Base-by-base conservation (phyloP, 2,329 filamentous ascomycete genomes). In the Exophiala alcalophila region DNA sequence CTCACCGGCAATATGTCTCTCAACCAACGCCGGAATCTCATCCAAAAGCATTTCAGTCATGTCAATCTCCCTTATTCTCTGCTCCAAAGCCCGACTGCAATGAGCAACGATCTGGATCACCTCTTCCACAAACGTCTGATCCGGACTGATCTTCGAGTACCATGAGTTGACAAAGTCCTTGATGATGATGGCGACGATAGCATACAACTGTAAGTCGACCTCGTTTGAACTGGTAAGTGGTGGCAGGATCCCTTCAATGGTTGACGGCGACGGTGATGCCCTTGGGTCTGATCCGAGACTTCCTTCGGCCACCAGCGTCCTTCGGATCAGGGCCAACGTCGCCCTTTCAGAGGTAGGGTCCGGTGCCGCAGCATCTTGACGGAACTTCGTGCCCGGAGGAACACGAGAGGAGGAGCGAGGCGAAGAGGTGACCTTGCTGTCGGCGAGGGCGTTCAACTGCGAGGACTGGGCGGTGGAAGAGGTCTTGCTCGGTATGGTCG, bases 141-240 rank as follows among this genome's bases (percentile, higher is more conserved):
- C 91, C 3, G 88, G 80, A 1, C 91, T 96, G 63, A 98, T 92
- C 64, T 84, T 91, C 53, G 74, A 76, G 70, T 98, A 98, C 92
- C 92, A 98, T 21, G 80, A 81, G 63, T 92, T 83, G 25, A 98
- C 85, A 62, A 89, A 95, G 53, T 96, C 89, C 59, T 86, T 82
- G 57, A 96, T 74, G 49, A 97, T 81, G 46, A 97, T 84, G 38
- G 92, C 86, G 48, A 98, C 81, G 47, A 97, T 78, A 19, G 87
- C 91, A 62, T 97, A 98, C 4, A 98, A 76, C 67, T 98, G 86
- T 43, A 94, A 70, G 64, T 98, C 92, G 47, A 97, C 80, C 56
- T 94, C 88, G 64, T 95, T 94, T 37, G 88, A 89, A 69, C 89
- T 95, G 34, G 91, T 97, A 59, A 98, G 73, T 26, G 90, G 89